Conservation (phyloP, 2,329 filamentous ascomycete genomes). For the Balansia obtecta region DNA sequence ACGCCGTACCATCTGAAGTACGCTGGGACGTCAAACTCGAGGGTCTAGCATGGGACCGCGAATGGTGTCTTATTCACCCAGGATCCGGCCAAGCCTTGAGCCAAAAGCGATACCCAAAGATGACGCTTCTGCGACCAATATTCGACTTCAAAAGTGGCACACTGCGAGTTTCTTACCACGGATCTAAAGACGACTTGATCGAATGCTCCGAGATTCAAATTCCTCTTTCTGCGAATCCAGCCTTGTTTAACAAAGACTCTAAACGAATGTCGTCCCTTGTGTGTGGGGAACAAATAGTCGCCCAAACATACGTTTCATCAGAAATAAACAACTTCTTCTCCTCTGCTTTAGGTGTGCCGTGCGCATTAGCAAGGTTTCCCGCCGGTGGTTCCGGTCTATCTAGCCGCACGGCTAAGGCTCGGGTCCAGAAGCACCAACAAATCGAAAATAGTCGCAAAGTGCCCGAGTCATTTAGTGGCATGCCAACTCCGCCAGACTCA, state of each 20-base stretch:
- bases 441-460: constrained; percentile 17
- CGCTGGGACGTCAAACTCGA: constrained; percentile 70
- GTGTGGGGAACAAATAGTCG: constrained; percentile 67
- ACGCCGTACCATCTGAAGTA: constrained; percentile 47
- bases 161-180: constrained; percentile 46
- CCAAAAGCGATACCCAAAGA: constrained; percentile 78
- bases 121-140: constrained; percentile 69
- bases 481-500: constrained; percentile 45
- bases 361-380: constrained; percentile 74
- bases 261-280: constrained; percentile 50
- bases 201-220: constrained; percentile 27
- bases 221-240: constrained; percentile 57
- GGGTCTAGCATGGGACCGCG: constrained; percentile 85
- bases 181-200: constrained; percentile 8
- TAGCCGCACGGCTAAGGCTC: constrained; percentile 59
- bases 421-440: constrained; percentile 47
- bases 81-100: constrained; percentile 75
- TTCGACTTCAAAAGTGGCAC: constrained; percentile 59
- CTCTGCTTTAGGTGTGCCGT: constrained; percentile 60
- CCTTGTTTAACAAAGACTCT: constrained; percentile 32
- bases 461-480: constrained; percentile 41
- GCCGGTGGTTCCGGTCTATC: constrained; percentile 46
- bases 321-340: constrained; percentile 69
- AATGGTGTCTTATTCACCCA: constrained; percentile 88
- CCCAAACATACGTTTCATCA: constrained; percentile 55